Conservation (phyloP, 306 rosid genomes). For the Quercus mongolica region DNA sequence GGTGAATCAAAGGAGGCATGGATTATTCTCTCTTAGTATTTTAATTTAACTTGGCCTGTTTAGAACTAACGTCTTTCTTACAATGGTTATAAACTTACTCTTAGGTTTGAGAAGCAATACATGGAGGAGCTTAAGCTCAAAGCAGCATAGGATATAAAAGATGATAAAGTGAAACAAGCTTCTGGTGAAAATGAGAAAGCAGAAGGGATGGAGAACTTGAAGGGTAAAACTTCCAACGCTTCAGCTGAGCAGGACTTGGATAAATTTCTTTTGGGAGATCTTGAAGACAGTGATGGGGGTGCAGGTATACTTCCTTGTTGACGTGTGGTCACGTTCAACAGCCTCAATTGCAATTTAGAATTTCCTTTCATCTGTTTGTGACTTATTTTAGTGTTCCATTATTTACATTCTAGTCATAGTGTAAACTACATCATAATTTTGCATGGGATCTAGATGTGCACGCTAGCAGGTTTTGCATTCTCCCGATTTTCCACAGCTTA, state of each 20-base stretch:
- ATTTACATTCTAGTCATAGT: background rate
- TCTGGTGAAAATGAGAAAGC: slow-evolving; percentile 52
- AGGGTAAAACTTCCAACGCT: slow-evolving; percentile 52
- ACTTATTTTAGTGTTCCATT: background rate
- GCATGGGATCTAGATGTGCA: background rate
- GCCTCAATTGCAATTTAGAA: background rate
- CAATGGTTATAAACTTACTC: slow-evolving; percentile 18
- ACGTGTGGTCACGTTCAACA: background rate
- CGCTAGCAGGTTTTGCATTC: background rate
- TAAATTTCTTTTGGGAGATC: slow-evolving; percentile 91
- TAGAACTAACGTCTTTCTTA: slow-evolving; percentile 1
- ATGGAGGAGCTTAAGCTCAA: slow-evolving; percentile 74
- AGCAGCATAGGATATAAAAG: slow-evolving; percentile 55
- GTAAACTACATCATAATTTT: background rate
- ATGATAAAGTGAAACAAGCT: slow-evolving; percentile 41
- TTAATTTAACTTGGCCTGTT: background rate
- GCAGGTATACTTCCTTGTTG: slow-evolving; percentile 53
- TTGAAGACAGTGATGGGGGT: slow-evolving; percentile 88
- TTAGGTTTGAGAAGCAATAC: slow-evolving; percentile 81
- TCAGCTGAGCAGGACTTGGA: slow-evolving; percentile 83
- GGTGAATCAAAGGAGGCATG: background rate
- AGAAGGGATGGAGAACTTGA: slow-evolving; percentile 45
- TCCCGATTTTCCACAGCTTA: background rate
- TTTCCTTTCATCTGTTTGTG: background rate
- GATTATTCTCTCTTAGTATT: background rate